Conservation (phyloP, 345 rosid species). For the Eucalyptus microcorys region DNA sequence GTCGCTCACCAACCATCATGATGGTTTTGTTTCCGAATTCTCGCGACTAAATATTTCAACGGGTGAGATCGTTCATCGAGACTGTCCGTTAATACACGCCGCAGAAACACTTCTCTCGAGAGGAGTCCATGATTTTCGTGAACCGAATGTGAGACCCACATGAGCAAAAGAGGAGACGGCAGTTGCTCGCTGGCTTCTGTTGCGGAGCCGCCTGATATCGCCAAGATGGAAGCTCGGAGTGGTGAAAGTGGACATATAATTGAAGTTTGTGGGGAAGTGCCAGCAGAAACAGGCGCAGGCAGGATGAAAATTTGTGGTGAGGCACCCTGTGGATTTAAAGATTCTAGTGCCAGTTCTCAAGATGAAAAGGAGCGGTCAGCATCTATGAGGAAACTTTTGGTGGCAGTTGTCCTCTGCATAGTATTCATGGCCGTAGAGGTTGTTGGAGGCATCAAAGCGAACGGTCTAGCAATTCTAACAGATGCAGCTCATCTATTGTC, state of each 20-base stretch:
- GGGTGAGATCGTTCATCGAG: not conserved
- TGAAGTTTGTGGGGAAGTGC: constrained; percentile 31
- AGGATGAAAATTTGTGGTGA: constrained; percentile 34
- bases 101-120: not conserved
- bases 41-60: not conserved
- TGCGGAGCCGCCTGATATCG: too few relatives aligned
- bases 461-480: constrained; percentile 58
- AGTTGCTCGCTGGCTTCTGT: too few relatives aligned
- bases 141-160: not conserved
- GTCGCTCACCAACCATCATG: too few relatives aligned
- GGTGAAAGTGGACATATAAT: constrained; percentile 25
- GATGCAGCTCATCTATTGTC: constrained; percentile 64
- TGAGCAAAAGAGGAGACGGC: not conserved
- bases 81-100: not conserved
- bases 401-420: constrained; percentile 39
- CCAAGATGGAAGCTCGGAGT: constrained; percentile 30
- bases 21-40: not conserved
- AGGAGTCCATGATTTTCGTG: not conserved
- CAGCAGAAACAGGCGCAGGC: constrained; percentile 1
- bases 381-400: constrained; percentile 41
- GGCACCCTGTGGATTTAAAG: constrained; percentile 48
- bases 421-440: constrained; percentile 60
- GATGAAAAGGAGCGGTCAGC: constrained; percentile 43
- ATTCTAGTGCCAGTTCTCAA: constrained; percentile 22
- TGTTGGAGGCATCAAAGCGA: constrained; percentile 55